Evolutionary conservation across 129 eudicot species (phyloP), one percentile per base, ranked within the genome.

Genomic region (Pulicaria dysenterica): DNA sequence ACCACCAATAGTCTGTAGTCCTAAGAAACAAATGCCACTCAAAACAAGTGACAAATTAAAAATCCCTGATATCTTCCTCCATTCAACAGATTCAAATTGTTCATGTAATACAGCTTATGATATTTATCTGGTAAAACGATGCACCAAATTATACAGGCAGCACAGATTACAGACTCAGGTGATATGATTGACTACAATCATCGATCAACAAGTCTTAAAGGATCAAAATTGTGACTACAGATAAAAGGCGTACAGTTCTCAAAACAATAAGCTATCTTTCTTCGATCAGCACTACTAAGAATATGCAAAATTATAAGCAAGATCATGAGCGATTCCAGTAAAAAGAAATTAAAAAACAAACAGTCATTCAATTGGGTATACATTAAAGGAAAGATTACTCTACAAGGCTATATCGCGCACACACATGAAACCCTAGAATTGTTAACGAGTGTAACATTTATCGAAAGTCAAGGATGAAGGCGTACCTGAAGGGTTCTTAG

Each of bases 401-500:
- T 39, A 54, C 8, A 12, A 56, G 6, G 42, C 1, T 41, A 4
- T 11, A 16, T 58, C 36, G 12, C 42, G 50, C 60, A 39, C 39
- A 59, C 43, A 48, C 61, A 47, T 8, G 13, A 54, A 40, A 62
- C 71, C 71, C 71, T 53, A 40, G 15, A 72, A 43, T 7, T 71
- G 51, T 54, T 41, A 4, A 73, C 8, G 42, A 24, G 61, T 56
- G 39, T 6, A 69, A 58, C 46, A 58, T 31, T 57, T 31, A 5
- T 5, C 14, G 6, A 3, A 24, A 24, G 34, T 31, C 14, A 13
- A n/a, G 9, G 65, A 19, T 55, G 2, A 55, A 44, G 56, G 9
- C 3, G 0, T 67, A 65, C 57, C 58, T 65, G 50, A 65, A 54
- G 5, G 42, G 34, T 43, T 10, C 1, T 64, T 43, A 55, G 31